Base-by-base conservation (phyloP, 139 green algal species). In the Astrephomene gubernaculifera region DNA sequence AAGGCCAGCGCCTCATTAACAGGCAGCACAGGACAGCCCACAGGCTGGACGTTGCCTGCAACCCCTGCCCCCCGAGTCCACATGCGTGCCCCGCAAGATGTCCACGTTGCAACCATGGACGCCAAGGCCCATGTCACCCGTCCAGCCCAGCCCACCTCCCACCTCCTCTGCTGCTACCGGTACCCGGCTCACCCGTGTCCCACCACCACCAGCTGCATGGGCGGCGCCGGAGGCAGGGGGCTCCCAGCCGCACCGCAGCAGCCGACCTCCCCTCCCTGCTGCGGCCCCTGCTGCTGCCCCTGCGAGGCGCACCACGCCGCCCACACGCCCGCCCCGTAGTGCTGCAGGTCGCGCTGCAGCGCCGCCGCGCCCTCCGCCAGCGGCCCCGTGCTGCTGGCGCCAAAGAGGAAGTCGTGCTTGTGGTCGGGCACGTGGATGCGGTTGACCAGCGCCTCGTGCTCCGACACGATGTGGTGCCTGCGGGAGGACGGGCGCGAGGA, bases 381-480 rank as follows among this genome's bases (percentile, higher is more conserved):
- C 24, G 60, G 27, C 10, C 71, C 71, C 1, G 0, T 69, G 60
- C 2, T n/a, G 71, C 60, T 78, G 60, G 14, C 2, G 12, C 82
- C 83, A 39, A 83, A 88, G 19, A 84, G 52, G 64, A 90, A 90
- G 63, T 76, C 25, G 63, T 81, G 35, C 80, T 86, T 87, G 79
- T 90, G 71, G 80, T 90, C 49, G 36, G 86, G 86, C 61, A 90
- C 86, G 61, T 87, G 74, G 17, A 73, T 29, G 14, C 71, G 57
- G 65, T 90, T 90, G 36, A 54, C 25, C 9, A 87, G 39, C 9
- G 36, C 22, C 45, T 83, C 57, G 52, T 90, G 41, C 72, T 90
- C 86, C 29, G 68, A 24, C 10, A 84, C 71, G 14, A 90, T 90
- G 41, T 70, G 81, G 79, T 90, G 86, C 44, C 78, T 89, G 85